Evolutionary conservation across 2,329 filamentous ascomycete species (phyloP), one percentile per base, ranked within the genome.

Genomic region (Herpotrichia juniperi): DNA sequence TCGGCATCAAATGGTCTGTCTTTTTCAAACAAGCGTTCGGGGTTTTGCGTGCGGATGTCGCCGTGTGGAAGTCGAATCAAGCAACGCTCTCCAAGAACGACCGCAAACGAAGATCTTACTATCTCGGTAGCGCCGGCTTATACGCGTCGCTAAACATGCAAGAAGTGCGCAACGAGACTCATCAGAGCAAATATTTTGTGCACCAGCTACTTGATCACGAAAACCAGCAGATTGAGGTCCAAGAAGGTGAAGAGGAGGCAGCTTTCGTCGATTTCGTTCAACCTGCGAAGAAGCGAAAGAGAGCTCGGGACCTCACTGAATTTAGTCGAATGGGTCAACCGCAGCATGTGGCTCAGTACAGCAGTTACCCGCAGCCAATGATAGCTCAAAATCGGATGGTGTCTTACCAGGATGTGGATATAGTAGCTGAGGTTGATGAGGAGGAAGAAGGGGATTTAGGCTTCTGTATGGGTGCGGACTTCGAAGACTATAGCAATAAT

Each of bases 231-330:
- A 32, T 67, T 8, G 60, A 70, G 42, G 48, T 56, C 2, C 35
- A 61, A 5, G 67, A 72, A 34, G 69, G 68, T 4, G 66, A 72
- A 48, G 67, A 72, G 37, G 67, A 72, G 28, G 67, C 66, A 2
- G 62, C 69, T 25, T 67, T 57, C 21, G 48, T 47, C 2, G 48
- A 58, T 8, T 48, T 42, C 30, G 50, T 45, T 11, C 10, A 21
- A 8, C 37, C 37, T 24, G 12, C 24, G 3, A 37, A 48, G 16
- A 37, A 21, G 11, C 25, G 39, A 34, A 45, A 51, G 34, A 50
- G 21, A 16, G 28, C 8, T n/a, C 28, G n/a, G 28, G 28, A n/a
- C 28, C 9, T 31, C 9, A 31, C n/a, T 9, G 28, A 9, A 31
- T 9, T 9, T 31, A 31, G 28, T n/a, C 9, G 9, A 31, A 34